Evolutionary conservation across 176 grass and related monocot species (phyloP).

Genomic region (Dendrocalamus sinicus): DNA sequence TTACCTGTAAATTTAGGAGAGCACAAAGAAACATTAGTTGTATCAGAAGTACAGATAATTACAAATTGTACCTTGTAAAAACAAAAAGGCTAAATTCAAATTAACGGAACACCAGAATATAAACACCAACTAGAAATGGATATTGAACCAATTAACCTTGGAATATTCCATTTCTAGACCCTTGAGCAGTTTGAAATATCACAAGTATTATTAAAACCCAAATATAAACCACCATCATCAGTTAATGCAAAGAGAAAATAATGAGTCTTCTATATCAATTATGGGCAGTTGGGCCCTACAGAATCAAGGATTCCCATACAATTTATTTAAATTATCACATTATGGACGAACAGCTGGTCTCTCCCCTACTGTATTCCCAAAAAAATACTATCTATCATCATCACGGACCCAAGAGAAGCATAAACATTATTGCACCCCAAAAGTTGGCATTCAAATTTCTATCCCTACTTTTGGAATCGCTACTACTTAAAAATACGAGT

Average conservation of each 20-base stretch:
- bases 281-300: background rate
- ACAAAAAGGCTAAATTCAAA: constrained; percentile 21
- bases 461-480: background rate
- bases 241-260: constrained; percentile 13
- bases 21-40: constrained; percentile 43
- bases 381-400: constrained; percentile 15
- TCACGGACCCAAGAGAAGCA: background rate
- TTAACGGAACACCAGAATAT: constrained; percentile 4
- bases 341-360: constrained; percentile 24
- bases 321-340: constrained; percentile 18
- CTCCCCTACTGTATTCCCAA: background rate
- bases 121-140: background rate
- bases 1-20: constrained; percentile 69
- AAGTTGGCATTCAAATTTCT: constrained; percentile 4
- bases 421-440: constrained; percentile 9
- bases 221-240: constrained; percentile 25
- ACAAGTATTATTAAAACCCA: constrained; percentile 18
- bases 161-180: constrained; percentile 14
- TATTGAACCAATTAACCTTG: background rate
- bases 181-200: background rate
- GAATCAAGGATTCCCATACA: background rate
- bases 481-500: no score
- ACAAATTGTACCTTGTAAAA: constrained; percentile 15
- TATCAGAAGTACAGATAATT: background rate
- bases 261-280: constrained; percentile 2